Conservation (phyloP, 2,329 filamentous ascomycete genomes). For the Cytospora paraplurivora region DNA sequence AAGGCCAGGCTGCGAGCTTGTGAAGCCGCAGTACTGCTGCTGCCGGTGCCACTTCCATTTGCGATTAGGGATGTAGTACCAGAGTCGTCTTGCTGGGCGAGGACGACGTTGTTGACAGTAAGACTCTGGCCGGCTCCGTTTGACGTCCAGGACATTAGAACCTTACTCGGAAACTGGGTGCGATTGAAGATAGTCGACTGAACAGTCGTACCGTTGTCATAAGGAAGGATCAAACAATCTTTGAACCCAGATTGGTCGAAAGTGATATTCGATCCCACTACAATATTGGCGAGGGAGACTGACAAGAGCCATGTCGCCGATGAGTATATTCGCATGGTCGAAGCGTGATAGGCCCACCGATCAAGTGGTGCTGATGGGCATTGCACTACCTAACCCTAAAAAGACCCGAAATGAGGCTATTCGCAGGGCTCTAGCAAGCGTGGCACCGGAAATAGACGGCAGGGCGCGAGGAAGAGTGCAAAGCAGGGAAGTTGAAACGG, state of each 20-base stretch:
- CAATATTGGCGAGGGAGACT: not conserved
- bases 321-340: slow-evolving; percentile 11
- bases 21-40: not conserved
- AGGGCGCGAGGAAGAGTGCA: not conserved
- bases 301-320: not conserved
- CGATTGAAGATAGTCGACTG: not conserved
- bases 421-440: not conserved
- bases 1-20: not conserved
- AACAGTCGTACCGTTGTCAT: not conserved
- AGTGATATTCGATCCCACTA: not conserved
- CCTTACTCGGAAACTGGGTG: not conserved
- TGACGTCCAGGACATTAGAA: no score
- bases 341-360: not conserved
- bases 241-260: not conserved
- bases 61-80: not conserved
- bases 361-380: slow-evolving; percentile 5
- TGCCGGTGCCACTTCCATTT: not conserved
- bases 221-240: not conserved
- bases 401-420: slow-evolving; percentile 1
- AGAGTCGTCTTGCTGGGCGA: not conserved
- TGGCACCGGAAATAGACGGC: slow-evolving; percentile 6
- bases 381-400: slow-evolving; percentile 2
- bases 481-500: no score
- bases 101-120: not conserved
- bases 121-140: not conserved